Evolutionary conservation across 1,139 yeast species (phyloP).

Genomic region (Kurtzmaniella natalensis): DNA sequence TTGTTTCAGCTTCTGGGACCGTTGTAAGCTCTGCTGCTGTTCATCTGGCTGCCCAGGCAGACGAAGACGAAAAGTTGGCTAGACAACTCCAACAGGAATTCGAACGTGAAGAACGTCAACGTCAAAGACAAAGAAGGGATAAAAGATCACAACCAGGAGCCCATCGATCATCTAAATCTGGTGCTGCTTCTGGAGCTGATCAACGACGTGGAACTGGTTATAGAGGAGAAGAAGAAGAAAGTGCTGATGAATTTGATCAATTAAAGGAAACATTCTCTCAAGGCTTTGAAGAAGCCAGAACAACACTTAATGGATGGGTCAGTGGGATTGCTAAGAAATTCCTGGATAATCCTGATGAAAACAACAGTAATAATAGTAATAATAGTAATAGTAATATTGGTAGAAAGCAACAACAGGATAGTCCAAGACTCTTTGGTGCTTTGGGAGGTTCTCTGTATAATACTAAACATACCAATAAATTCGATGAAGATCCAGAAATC

Average conservation of each 20-base stretch:
- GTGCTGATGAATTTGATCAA: conserved; percentile 64
- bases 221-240: conserved; percentile 43
- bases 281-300: conserved; percentile 81
- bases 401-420: conserved; percentile 8
- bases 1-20: neutral
- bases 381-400: no score
- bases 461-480: conserved; percentile 23
- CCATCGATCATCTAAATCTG: no score
- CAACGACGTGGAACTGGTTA: conserved; percentile 8
- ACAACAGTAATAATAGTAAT: conserved; percentile 2
- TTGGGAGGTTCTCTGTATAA: conserved; percentile 43
- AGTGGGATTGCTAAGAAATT: conserved; percentile 64
- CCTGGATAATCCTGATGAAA: conserved; percentile 16
- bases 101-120: conserved; percentile 41
- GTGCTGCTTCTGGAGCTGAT: no score
- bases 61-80: conserved; percentile 80
- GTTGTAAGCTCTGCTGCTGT: conserved; percentile 4
- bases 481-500: conserved; percentile 55
- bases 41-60: conserved; percentile 24
- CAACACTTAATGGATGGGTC: conserved; percentile 79
- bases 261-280: conserved; percentile 66
- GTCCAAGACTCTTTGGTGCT: conserved; percentile 43
- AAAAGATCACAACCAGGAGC: no score
- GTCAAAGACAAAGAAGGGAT: conserved; percentile 13
- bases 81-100: conserved; percentile 73